Conservation (phyloP, 352 stramenopile genomes). For the Phytopythium mirpurense region DNA sequence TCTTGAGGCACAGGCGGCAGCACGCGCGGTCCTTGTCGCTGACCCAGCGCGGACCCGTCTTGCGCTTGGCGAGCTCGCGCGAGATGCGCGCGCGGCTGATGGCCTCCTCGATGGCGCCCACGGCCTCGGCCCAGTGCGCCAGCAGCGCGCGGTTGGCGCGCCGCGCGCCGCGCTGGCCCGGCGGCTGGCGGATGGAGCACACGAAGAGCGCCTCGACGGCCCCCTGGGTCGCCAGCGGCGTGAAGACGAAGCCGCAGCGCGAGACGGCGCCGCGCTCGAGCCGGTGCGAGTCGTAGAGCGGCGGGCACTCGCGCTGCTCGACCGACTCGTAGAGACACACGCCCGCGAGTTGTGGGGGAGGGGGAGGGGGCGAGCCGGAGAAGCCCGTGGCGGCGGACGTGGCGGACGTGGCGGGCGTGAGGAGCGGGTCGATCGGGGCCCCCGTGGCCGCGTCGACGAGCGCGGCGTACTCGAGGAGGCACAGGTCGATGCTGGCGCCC, state of each 20-base stretch:
- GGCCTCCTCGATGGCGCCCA: constrained; percentile 61
- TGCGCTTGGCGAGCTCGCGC: constrained; percentile 64
- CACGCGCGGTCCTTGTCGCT: constrained; percentile 77
- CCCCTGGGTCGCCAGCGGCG: constrained; percentile 25
- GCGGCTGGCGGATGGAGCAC: constrained; percentile 75
- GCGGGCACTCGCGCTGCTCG: constrained; percentile 70
- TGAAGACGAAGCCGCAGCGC: constrained; percentile 79
- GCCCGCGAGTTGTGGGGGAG: constrained; percentile 14
- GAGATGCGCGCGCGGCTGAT: constrained; percentile 67
- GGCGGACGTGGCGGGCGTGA: not conserved
- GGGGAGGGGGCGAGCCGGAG: too few relatives aligned
- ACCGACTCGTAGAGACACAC: constrained; percentile 82
- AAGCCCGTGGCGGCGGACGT: not conserved
- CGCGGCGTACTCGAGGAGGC: constrained; percentile 71
- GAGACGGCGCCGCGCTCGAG: constrained; percentile 69
- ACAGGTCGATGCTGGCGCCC: constrained; percentile 53
- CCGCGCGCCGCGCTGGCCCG: constrained; percentile 44
- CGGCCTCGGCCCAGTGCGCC: constrained; percentile 62
- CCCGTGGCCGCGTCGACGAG: constrained; percentile 56
- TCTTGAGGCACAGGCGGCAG: constrained; percentile 80
- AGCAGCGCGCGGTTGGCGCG: constrained; percentile 61
- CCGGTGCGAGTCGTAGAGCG: constrained; percentile 62
- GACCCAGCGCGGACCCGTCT: constrained; percentile 64
- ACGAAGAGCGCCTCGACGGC: constrained; percentile 74
- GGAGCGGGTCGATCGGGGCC: constrained; percentile 26